Evolutionary conservation across 257 asterid genomes (phyloP).

Genomic region (Paulownia fortunei): DNA sequence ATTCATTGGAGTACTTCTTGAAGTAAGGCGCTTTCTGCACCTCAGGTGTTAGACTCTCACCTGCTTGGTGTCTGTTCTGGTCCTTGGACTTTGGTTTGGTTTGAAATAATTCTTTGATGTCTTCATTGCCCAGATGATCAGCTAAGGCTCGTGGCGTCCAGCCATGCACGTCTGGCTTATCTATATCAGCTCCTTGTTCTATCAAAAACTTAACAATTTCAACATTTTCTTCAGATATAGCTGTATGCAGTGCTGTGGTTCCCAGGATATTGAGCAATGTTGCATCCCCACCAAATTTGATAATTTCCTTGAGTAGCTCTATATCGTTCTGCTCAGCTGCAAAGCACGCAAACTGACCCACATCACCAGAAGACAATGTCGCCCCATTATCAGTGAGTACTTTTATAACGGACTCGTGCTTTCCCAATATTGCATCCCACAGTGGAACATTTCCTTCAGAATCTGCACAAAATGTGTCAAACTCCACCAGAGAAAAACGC

Average conservation of each 20-base stretch:
- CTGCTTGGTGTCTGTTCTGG: background rate
- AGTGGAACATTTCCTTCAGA: slow-evolving; percentile 79
- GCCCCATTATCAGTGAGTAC: slow-evolving; percentile 69
- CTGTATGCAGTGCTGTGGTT: slow-evolving; percentile 74
- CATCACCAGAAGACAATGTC: slow-evolving; percentile 60
- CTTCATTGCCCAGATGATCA: slow-evolving; percentile 64
- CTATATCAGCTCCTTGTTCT: slow-evolving; percentile 64
- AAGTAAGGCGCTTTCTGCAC: slow-evolving; percentile 41
- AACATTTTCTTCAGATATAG: slow-evolving; percentile 62
- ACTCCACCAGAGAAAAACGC: background rate
- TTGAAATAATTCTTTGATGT: slow-evolving; percentile 54
- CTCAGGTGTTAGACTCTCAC: slow-evolving; percentile 11
- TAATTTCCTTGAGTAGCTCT: slow-evolving; percentile 58
- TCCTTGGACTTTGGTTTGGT: background rate
- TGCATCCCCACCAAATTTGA: slow-evolving; percentile 63
- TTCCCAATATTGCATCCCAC: slow-evolving; percentile 78
- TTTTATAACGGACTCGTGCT: slow-evolving; percentile 48
- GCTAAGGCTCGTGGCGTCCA: slow-evolving; percentile 81
- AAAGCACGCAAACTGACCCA: slow-evolving; percentile 64
- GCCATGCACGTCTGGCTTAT: slow-evolving; percentile 61
- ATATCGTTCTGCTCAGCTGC: slow-evolving; percentile 66
- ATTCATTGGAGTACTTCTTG: slow-evolving; percentile 54
- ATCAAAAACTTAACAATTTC: slow-evolving; percentile 65
- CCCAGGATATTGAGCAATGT: slow-evolving; percentile 50
- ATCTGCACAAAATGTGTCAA: slow-evolving; percentile 46